Conservation (phyloP, 305 asterid genomes). For the Caryopteris hybrid region DNA sequence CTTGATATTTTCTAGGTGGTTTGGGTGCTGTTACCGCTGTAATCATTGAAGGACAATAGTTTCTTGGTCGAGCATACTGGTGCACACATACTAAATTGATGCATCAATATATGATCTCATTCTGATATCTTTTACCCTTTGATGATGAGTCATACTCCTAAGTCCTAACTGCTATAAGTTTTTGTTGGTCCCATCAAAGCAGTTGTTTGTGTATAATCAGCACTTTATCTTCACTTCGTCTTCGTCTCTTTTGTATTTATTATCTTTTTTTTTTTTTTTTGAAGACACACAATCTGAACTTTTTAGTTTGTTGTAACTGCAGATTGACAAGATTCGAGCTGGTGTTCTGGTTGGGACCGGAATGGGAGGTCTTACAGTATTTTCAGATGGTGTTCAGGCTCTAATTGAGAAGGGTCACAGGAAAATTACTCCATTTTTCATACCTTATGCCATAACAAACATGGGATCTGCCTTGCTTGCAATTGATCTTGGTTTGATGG, state of each 20-base stretch:
- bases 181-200: constrained; percentile 1
- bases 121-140: not conserved
- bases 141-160: not conserved
- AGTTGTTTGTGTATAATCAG: not conserved
- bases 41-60: too few species aligned
- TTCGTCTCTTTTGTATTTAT: not conserved
- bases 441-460: constrained; percentile 87
- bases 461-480: constrained; percentile 97
- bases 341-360: constrained; percentile 94
- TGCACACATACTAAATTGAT: not conserved
- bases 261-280: not conserved
- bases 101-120: not conserved
- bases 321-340: constrained; percentile 83
- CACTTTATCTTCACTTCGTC: too few species aligned
- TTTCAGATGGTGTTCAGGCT: constrained; percentile 82
- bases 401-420: constrained; percentile 80
- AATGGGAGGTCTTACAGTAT: constrained; percentile 92
- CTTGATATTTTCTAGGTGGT: not conserved
- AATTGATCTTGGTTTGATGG: constrained; percentile 92
- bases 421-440: constrained; percentile 91
- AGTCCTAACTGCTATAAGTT: not conserved
- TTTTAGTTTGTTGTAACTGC: constrained; percentile 19
- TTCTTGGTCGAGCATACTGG: not conserved
- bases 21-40: too few species aligned
- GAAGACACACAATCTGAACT: constrained; percentile 8